Evolutionary conservation across 2,329 filamentous ascomycete genomes (phyloP), one percentile per base, ranked within the genome.

Genomic region (Clarireedia homoeocarpa): DNA sequence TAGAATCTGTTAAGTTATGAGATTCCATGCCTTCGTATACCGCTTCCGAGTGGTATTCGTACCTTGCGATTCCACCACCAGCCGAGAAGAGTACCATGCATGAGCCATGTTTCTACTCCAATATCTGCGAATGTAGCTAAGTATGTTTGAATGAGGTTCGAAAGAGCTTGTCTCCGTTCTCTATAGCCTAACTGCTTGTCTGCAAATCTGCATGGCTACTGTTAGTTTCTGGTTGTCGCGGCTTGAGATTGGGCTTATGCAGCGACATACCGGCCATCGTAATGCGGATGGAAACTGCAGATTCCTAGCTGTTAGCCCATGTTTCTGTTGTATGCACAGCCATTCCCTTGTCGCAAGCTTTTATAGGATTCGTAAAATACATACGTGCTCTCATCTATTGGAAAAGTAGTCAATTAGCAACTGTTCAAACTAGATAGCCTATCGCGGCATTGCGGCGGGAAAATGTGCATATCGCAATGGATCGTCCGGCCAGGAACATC

Each of bases 31-130:
- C 9, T 15, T 27, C 23, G 36, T 20, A 26, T n/a, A 12, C 15
- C 9, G 14, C 9, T 44, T 42, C 27, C 15, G 9, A 20, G 26
- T 20, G 59, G 63, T 14, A 10, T 23, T 27, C 15, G 0, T 53
- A 67, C 67, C 62, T 67, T 69, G 17, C 64, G 62, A 59, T 90
- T 91, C 89, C 89, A 95, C 87, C 88, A 94, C 89, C 89, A 95
- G 9, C 89, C 89, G 23, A 95, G 75, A 51, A 94, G 74, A 12
- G 89, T 91, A 51, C 89, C 89, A 71, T 95, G 89, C 58, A 89
- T 88, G 57, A 94, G 81, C 67, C 67, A 70, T 55, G 67, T 69
- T 58, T 70, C 67, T 7, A 68, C 72, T 3, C 81, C 80, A 57
- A 86, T 76, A 27, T 80, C 75, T 51, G 75, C 72, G 69, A 88